Evolutionary conservation across 1,139 yeast genomes (phyloP), one percentile per base, ranked within the genome.

Genomic region (Diutina sp.): DNA sequence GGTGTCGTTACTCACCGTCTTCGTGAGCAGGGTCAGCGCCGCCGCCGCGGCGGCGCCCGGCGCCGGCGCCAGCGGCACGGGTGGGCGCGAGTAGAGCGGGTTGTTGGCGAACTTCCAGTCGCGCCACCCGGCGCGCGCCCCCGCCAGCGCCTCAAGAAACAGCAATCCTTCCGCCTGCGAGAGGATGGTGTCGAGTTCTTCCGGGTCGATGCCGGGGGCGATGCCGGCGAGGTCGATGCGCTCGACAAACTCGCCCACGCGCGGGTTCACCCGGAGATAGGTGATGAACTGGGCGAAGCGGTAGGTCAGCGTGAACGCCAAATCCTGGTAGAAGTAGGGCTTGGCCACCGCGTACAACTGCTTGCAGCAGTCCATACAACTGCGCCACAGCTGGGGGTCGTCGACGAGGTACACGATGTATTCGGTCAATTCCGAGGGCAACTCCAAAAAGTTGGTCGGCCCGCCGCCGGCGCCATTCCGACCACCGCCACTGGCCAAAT

Each of bases 81-180:
- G 60, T 57, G 68, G 72, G 30, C 69, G 61, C 1, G 76, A 66
- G 66, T 86, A 87, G 35, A 87, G 66, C 1, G 91, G 88, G 66
- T 86, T 90, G 54, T 78, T 79, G 60, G 86, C 77, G 62, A 78
- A 84, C 63, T 87, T 85, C 95, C 96, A 87, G 67, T 89, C 96
- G 65, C 96, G 77, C 96, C 96, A 89, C 14, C 93, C 87, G 0
- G 96, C 93, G 53, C 73, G 66, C 4, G 69, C 67, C 8, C 65
- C 60, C 6, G 58, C 60, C 35, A 62, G 61, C 9, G 61, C 57
- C 46, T 57, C 57, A 25, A 59, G 63, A 4, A 59, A 63, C 25
- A 59, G 54, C 16, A 30, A 18, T 16, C 35, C 54, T 55, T 11
- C 41, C 56, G 16, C 55, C 56, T 7, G 45, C n/a, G 35, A 28